phyloP scores from a whole-genome alignment of 2,329 filamentous ascomycete genomes.

The Alternaria postmessia region DNA sequence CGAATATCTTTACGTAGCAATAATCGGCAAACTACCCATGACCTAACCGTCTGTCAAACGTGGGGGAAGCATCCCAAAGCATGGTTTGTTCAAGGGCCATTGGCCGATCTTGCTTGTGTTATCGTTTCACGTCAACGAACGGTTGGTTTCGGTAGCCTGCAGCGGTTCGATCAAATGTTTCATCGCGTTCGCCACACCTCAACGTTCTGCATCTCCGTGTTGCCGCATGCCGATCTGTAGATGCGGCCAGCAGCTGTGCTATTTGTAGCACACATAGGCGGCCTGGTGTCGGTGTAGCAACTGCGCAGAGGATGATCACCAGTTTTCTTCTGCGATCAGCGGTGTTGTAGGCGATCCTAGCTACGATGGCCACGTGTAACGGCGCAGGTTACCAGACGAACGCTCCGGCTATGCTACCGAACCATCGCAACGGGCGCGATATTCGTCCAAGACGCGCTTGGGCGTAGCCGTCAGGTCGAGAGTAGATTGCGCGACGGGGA shows the following conservation, averaged over 20 bases:
- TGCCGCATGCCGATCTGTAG: constrained; percentile 32
- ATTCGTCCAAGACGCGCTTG: constrained; percentile 15
- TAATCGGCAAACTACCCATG: constrained; percentile 25
- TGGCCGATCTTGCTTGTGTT: constrained; percentile 30
- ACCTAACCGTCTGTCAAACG: constrained; percentile 26
- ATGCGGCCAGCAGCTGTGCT: constrained; percentile 26
- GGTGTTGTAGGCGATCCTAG: constrained; percentile 17
- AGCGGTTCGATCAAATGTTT: constrained; percentile 37
- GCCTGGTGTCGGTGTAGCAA: constrained; percentile 30
- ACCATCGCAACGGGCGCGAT: constrained; percentile 32
- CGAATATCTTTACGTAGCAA: constrained; percentile 33
- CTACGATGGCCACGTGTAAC: constrained; percentile 30
- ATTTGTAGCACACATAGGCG: constrained; percentile 33
- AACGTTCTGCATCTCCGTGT: constrained; percentile 27
- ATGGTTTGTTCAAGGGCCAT: constrained; percentile 26
- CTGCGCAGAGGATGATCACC: constrained; percentile 7
- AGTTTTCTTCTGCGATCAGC: constrained; percentile 18
- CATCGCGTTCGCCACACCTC: constrained; percentile 29
- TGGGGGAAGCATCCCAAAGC: constrained; percentile 24
- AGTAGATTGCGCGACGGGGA: constrained; percentile 4
- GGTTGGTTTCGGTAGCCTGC: constrained; percentile 40
- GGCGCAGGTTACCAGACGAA: constrained; percentile 25
- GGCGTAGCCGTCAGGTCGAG: background rate
- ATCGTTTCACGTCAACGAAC: constrained; percentile 32
- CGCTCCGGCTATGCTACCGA: constrained; percentile 35